Conservation (phyloP, 192 early-diverging fungal species). For the Coemansia sp. region DNA sequence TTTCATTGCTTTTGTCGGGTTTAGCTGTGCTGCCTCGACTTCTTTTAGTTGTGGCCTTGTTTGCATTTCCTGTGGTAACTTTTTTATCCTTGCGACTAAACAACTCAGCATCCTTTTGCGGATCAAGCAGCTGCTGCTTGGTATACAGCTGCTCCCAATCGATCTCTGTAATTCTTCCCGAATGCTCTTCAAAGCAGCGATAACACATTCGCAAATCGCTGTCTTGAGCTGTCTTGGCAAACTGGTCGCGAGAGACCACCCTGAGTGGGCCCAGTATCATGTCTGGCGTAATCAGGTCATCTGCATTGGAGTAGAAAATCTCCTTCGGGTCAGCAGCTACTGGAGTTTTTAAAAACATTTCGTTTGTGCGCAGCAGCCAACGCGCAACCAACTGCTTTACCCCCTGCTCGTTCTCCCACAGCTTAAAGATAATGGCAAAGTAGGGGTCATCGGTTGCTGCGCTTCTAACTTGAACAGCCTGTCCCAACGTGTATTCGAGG, state of each 20-base stretch:
- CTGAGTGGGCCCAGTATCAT: conserved; percentile 35
- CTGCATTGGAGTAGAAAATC: conserved; percentile 52
- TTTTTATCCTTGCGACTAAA: conserved; percentile 12
- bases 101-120: conserved; percentile 19
- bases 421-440: conserved; percentile 53
- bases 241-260: conserved; percentile 23
- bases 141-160: conserved; percentile 50
- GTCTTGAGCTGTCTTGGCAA: neutral
- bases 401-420: conserved; percentile 59
- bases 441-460: conserved; percentile 47
- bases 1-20: neutral
- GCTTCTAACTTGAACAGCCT: conserved; percentile 33
- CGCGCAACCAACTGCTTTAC: conserved; percentile 52
- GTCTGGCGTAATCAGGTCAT: conserved; percentile 45
- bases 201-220: conserved; percentile 4
- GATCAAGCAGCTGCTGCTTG: conserved; percentile 15
- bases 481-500: conserved; percentile 43
- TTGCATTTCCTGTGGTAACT: conserved; percentile 17
- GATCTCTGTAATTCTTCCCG: conserved; percentile 31
- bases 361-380: conserved; percentile 55
- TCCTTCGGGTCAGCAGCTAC: conserved; percentile 26
- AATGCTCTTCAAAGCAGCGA: conserved; percentile 46
- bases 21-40: too few species aligned
- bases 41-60: conserved; percentile 9
- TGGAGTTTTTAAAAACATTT: conserved; percentile 21